phyloP scores from a whole-genome alignment of 1,284 basidiomycete species.

The Ganoderma lucidum region DNA sequence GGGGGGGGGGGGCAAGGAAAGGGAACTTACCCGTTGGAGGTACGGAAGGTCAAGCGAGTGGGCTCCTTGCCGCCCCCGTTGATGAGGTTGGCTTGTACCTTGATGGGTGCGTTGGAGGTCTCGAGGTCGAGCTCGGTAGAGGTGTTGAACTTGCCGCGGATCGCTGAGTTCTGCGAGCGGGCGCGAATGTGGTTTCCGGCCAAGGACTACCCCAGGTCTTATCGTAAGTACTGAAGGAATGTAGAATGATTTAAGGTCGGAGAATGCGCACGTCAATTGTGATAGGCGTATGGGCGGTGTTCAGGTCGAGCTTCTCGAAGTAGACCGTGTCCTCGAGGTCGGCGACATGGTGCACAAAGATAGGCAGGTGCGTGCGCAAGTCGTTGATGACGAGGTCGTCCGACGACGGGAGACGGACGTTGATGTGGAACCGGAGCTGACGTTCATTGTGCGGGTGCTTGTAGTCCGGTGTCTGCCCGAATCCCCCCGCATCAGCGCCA shows the following conservation, averaged over 20 bases:
- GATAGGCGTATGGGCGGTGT: constrained; percentile 32
- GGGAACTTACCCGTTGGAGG: constrained; percentile 17
- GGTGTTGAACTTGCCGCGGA: constrained; percentile 13
- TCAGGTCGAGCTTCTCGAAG: constrained; percentile 31
- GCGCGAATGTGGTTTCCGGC: constrained; percentile 7
- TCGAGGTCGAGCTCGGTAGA: constrained; percentile 12
- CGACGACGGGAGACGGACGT: constrained; percentile 32
- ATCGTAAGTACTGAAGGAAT: not conserved
- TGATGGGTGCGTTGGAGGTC: constrained; percentile 17
- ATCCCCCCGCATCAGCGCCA: not conserved
- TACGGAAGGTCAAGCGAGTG: constrained; percentile 4
- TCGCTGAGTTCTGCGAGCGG: constrained; percentile 7
- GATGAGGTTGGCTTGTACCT: not conserved
- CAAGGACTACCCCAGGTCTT: constrained; percentile 18
- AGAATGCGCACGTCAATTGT: constrained; percentile 26
- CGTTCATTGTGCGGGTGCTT: constrained; percentile 20
- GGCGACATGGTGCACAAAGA: constrained; percentile 34
- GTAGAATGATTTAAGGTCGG: not conserved
- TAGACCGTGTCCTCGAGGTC: constrained; percentile 30
- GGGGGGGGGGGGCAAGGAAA: no score
- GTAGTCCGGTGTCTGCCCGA: constrained; percentile 28
- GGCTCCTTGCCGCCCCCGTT: constrained; percentile 7
- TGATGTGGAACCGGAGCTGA: constrained; percentile 29
- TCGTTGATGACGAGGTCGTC: constrained; percentile 27
- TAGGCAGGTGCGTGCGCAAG: constrained; percentile 34